Evolutionary conservation across 1,284 basidiomycete species (phyloP).

Genomic region (Bondarzewia mesenterica): DNA sequence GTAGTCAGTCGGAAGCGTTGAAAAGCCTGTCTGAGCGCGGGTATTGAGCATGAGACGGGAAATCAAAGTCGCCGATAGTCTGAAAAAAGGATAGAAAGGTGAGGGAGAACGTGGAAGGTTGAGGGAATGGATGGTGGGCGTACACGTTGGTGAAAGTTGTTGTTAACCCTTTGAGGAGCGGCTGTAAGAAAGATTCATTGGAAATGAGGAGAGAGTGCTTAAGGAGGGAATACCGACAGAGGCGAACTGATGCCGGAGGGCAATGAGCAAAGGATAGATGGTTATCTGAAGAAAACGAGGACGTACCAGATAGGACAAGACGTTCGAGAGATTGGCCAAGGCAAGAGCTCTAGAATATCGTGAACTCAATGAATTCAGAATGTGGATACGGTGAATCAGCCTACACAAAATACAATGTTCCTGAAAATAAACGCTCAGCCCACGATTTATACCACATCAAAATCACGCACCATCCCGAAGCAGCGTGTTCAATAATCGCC

Average conservation of each 20-base stretch:
- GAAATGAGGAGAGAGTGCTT: not conserved
- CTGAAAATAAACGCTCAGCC: not conserved
- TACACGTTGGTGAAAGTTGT: conserved; percentile 18
- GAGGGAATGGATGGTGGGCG: conserved; percentile 2
- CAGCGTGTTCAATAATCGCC: conserved; percentile 7
- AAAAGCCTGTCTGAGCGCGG: not conserved
- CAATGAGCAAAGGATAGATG: not conserved
- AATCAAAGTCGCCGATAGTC: conserved; percentile 4
- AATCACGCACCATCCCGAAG: conserved; percentile 9
- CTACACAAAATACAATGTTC: conserved; percentile 11
- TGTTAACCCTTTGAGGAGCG: conserved; percentile 8
- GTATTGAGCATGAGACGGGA: conserved; percentile 8
- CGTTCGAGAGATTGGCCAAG: conserved; percentile 13
- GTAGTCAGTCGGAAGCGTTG: not conserved
- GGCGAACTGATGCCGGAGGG: not conserved
- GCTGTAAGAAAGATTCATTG: conserved; percentile 1
- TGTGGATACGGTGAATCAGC: not conserved
- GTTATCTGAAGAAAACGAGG: not conserved
- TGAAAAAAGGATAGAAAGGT: not conserved
- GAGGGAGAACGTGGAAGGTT: not conserved
- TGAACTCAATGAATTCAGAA: not conserved
- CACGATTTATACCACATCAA: not conserved
- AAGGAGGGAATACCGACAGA: not conserved
- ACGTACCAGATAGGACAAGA: conserved; percentile 17
- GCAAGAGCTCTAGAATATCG: conserved; percentile 11